Conservation (phyloP, 768 basidiomycete genomes). For the Leccinum longicurvipes region DNA sequence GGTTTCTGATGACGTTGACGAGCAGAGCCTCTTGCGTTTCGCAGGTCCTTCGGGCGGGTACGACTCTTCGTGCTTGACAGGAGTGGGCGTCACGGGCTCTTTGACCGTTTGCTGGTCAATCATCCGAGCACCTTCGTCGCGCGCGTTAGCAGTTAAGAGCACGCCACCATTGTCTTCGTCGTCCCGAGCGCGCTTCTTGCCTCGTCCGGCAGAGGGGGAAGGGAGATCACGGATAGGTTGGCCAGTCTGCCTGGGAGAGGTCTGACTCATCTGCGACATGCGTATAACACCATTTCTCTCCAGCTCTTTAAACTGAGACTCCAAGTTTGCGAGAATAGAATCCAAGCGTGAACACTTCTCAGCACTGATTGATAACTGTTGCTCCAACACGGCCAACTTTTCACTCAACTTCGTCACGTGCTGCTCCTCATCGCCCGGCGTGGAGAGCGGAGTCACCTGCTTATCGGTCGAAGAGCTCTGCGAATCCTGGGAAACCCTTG, state of each 20-base stretch:
- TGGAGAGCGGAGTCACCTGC: neutral
- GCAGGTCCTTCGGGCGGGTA: neutral
- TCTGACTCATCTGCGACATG: too few species aligned
- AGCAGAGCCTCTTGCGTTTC: constrained; percentile 16
- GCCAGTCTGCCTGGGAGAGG: too few species aligned
- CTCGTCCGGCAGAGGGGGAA: constrained; percentile 9
- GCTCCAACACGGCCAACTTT: too few species aligned
- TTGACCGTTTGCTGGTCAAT: neutral
- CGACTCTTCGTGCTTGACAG: constrained; percentile 1
- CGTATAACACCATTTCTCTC: too few species aligned
- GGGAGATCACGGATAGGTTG: too few species aligned
- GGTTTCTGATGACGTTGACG: neutral
- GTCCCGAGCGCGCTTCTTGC: constrained; percentile 16
- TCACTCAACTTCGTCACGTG: too few species aligned
- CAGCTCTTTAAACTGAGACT: too few species aligned
- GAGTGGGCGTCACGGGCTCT: neutral
- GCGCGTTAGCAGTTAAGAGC: neutral
- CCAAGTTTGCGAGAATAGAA: too few species aligned
- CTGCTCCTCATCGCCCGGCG: too few species aligned
- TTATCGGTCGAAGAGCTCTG: neutral
- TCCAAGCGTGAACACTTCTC: too few species aligned
- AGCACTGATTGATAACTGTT: too few species aligned
- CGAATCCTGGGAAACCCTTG: neutral
- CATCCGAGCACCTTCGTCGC: neutral
- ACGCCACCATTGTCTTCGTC: constrained; percentile 4